Evolutionary conservation across 2,329 filamentous ascomycete genomes (phyloP).

Genomic region (Emergomyces orientalis): DNA sequence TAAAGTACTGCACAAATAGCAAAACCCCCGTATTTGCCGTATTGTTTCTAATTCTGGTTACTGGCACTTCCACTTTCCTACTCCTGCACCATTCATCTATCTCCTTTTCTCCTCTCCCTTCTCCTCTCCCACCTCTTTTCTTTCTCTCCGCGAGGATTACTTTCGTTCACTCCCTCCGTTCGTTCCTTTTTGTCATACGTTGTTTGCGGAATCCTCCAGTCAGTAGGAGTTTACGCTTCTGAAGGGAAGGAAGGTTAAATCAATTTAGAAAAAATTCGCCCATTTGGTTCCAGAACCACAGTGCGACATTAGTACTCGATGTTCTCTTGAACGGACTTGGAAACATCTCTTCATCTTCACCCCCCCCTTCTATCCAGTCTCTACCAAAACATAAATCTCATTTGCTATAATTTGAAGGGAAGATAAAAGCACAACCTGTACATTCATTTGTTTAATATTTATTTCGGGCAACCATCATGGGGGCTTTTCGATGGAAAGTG

Average conservation of each 20-base stretch:
- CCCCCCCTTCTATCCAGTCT: not conserved
- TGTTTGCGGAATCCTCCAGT: not conserved
- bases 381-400: not conserved
- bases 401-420: not conserved
- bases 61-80: not conserved
- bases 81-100: not conserved
- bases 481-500: not conserved
- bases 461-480: slow-evolving; percentile 8
- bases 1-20: not conserved
- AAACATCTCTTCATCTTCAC: not conserved
- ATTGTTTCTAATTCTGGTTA: not conserved
- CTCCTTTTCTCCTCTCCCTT: not conserved
- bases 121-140: not conserved
- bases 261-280: not conserved
- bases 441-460: slow-evolving; percentile 1
- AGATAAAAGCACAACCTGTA: not conserved
- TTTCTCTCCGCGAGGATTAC: not conserved
- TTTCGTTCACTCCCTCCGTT: not conserved
- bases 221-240: not conserved
- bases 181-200: not conserved
- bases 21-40: not conserved
- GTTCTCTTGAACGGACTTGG: not conserved
- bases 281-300: not conserved
- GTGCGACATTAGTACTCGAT: not conserved
- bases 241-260: not conserved